Percentiles rank a stretch among this genome's conserved stretches.
phyloP scores from a whole-genome alignment of 2,329 filamentous ascomycete species.

The Microcyclosporella mali region DNA sequence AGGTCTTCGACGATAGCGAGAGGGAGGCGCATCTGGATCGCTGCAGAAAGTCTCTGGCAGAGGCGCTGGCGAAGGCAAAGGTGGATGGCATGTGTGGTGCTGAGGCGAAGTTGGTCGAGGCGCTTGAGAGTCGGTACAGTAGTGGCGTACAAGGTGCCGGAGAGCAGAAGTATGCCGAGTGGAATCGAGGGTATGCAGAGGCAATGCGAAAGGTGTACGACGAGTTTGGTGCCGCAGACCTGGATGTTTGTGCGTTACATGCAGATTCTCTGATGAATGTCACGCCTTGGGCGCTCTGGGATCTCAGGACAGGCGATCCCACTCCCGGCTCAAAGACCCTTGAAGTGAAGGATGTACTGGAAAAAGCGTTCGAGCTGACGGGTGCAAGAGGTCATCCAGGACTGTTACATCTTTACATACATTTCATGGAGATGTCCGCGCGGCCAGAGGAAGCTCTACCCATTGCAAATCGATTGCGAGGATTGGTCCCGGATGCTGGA shows the following conservation, averaged over 20 bases:
- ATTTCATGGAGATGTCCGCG: slow-evolving; percentile 70
- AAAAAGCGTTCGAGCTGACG: slow-evolving; percentile 49
- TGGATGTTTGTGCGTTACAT: slow-evolving; percentile 59
- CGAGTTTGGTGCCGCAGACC: slow-evolving; percentile 45
- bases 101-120: slow-evolving; percentile 59
- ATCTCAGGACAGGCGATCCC: slow-evolving; percentile 53
- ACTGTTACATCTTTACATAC: slow-evolving; percentile 68
- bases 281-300: slow-evolving; percentile 60
- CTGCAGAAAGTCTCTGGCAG: slow-evolving; percentile 42
- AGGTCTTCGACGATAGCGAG: slow-evolving; percentile 59
- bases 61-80: slow-evolving; percentile 35
- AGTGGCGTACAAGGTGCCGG: slow-evolving; percentile 34
- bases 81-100: slow-evolving; percentile 39
- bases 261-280: slow-evolving; percentile 62
- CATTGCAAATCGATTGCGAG: slow-evolving; percentile 56
- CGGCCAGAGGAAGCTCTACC: slow-evolving; percentile 58
- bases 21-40: slow-evolving; percentile 45
- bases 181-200: slow-evolving; percentile 56
- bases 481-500: slow-evolving; percentile 61
- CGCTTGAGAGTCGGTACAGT: slow-evolving; percentile 56
- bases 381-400: slow-evolving; percentile 57
- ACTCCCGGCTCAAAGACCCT: slow-evolving; percentile 50
- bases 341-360: slow-evolving; percentile 54
- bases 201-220: slow-evolving; percentile 54
- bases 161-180: slow-evolving; percentile 49